Evolutionary conservation across 164 flowering plant genomes (phyloP), one percentile per base, ranked within the genome.

Genomic region (Aristolochia fimbriata): DNA sequence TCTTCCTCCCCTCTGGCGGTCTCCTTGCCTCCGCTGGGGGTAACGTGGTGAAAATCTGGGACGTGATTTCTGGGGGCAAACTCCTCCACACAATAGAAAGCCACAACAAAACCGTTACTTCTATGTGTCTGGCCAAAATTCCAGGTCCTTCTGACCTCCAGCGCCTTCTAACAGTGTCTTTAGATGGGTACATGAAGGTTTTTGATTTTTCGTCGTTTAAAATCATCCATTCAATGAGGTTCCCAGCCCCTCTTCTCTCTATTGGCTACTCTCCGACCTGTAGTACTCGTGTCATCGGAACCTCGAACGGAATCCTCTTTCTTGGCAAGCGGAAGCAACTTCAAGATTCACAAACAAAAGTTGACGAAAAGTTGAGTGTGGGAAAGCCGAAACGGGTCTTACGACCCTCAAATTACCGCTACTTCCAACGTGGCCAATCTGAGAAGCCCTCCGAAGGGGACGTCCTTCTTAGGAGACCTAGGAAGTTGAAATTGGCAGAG

Each of bases 181-280:
- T 90, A 58, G 99, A 90, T 76, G 99, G 98, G 68, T 90, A 81
- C 67, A 66, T 90, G 88, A 93, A 93, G 69, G 96, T 83, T 33
- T 90, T 90, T 47, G 98, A 93, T 72, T 93, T 80, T 51, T 74
- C 81, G 0, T 80, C 69, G 30, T 69, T 81, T 66, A 88, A 83
- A 74, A 62, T 85, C 22, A 84, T 88, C 0, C 83, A 85, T 70
- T 84, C 97, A 0, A 80, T 82, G 88, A 81, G 92, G 72, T 90
- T 77, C 60, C 96, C 91, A 0, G 75, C 79, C 0, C 95, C 97
- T 0, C 79, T 93, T 47, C 58, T 93, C 66, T 93, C 97, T 0
- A 67, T 93, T 43, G 89, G 71, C 8, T 73, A 82, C 30, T 90
- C 99, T 0, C 90, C 91, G 0, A 88, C 87, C 68, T 69, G 82